Base-by-base conservation (phyloP, 108 stramenopile species). In the Fragilaria crotonensis region DNA sequence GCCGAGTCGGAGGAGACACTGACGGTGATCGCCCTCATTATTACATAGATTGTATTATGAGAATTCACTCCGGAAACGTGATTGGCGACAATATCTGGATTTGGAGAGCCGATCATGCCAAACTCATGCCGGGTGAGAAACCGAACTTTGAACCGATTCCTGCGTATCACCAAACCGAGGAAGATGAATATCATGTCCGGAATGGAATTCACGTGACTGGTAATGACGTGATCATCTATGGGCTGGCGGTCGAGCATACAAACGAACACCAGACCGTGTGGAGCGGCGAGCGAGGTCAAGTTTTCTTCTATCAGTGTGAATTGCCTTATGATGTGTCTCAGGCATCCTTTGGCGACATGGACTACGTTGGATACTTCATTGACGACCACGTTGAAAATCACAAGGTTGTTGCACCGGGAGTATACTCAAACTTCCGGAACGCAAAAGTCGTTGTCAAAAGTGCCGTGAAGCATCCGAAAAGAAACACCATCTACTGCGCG, bases 11-110 rank as follows among this genome's bases (percentile, higher is more conserved):
- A 21, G 93, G 93, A 23, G 56, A 58, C 27, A 76, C 71, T 18
- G 9, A 14, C 26, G 53, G 27, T 29, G 26, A 14, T 30, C 49
- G 49, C 20, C 5, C 7, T 50, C 22, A 5, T 4, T 9, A 21
- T 9, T 28, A 29, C 7, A 44, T 67, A 3, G 72, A 89, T 54
- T 41, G 59, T 19, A 90, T 93, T 83, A 67, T 88, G 25, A 50
- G 60, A 36, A 54, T 87, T 21, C 59, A 83, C 58, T 80, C 80
- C 2, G 79, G 78, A 23, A 66, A 79, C 58, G 71, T 85, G 21
- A 51, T 79, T 53, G 84, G 83, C 26, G 87, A 93, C 57, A 93
- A 93, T 62, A 30, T 88, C 2, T 90, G 92, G 88, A 66, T 93
- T 19, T 89, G 88, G 92, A 64, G 88, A 54, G 88, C 86, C 5